Evolutionary conservation across 2,329 filamentous ascomycete species (phyloP), one percentile per base, ranked within the genome.

Genomic region (Cadophora malorum): DNA sequence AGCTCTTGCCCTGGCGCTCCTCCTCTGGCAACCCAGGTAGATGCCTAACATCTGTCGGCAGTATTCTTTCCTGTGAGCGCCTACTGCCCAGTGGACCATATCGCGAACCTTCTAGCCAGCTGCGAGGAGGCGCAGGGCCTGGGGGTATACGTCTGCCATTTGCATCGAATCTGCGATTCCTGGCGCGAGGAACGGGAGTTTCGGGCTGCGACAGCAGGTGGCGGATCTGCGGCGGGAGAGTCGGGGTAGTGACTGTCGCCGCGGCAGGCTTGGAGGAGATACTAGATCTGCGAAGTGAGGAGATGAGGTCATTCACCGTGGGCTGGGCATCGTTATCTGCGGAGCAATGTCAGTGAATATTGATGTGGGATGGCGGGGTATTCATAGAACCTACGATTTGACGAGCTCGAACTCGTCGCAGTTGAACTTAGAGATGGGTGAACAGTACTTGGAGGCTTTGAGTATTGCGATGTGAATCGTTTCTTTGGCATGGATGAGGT

Each of bases 291-390:
- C 88, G 86, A 72, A 88, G 76, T 69, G 82, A 84, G 69, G 85
- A 83, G 74, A 90, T 83, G 69, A 88, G 80, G 70, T 89, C 84
- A 76, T 90, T 90, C 75, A 90, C 88, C 71, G 78, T 78, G 78
- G 78, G 66, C 70, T 76, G 67, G 74, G 76, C 79, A 73, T 76
- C 70, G 62, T 72, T 74, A 19, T 69, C 75, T 76, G 45, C 7
- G 23, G 35, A 14, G 31, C 49, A 19, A n/a, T 64, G 59, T 71
- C 50, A 72, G 67, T 55, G 62, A n/a, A 33, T 58, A 31, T 21
- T 49, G 58, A 35, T 56, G 10, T 28, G 49, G 52, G 56, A 31
- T 38, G 35, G 65, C 41, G 67, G 67, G 67, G 64, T 63, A 61
- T n/a, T n/a, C n/a, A 33, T 67, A 35, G 56, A 59, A 71, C 72